Evolutionary conservation across 352 stramenopile species (phyloP).

Genomic region (Phytopythium montanum): DNA sequence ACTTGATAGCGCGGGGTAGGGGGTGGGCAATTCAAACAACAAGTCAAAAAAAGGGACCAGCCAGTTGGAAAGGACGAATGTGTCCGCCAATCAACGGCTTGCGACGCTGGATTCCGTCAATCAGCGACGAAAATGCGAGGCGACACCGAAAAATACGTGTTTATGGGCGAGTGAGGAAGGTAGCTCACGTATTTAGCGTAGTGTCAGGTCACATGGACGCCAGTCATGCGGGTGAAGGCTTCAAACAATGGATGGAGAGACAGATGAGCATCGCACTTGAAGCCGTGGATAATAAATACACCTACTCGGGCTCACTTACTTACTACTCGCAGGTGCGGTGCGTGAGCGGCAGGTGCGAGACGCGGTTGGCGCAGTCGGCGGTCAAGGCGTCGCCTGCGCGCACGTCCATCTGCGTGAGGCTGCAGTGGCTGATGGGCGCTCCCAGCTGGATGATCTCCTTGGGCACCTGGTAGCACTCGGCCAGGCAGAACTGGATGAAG

Average conservation of each 20-base stretch:
- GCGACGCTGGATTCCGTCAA: constrained; percentile 24
- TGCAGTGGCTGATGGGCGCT: constrained; percentile 70
- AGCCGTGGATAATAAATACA: constrained; percentile 3
- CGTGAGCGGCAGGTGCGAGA: constrained; percentile 64
- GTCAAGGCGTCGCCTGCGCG: constrained; percentile 41
- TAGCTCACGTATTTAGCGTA: background rate
- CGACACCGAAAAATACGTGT: constrained; percentile 16
- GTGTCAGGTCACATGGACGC: too few relatives aligned
- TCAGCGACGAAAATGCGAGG: constrained; percentile 12
- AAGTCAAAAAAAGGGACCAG: background rate
- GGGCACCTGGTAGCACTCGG: constrained; percentile 53
- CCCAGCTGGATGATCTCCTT: constrained; percentile 79
- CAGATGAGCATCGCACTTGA: background rate
- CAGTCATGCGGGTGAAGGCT: too few relatives aligned
- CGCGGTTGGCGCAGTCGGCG: constrained; percentile 55
- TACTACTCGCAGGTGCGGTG: constrained; percentile 71
- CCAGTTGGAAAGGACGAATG: background rate
- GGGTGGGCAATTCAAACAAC: background rate
- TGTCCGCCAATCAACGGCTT: constrained; percentile 11
- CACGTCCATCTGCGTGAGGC: constrained; percentile 67
- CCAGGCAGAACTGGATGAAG: constrained; percentile 76
- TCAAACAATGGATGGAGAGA: too few relatives aligned
- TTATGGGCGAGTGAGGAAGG: constrained; percentile 6
- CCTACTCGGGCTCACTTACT: background rate
- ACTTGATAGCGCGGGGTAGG: too few relatives aligned